Evolutionary conservation across 1,284 basidiomycete genomes (phyloP), one percentile per base, ranked within the genome.

Genomic region (Cryptococcus sp.): DNA sequence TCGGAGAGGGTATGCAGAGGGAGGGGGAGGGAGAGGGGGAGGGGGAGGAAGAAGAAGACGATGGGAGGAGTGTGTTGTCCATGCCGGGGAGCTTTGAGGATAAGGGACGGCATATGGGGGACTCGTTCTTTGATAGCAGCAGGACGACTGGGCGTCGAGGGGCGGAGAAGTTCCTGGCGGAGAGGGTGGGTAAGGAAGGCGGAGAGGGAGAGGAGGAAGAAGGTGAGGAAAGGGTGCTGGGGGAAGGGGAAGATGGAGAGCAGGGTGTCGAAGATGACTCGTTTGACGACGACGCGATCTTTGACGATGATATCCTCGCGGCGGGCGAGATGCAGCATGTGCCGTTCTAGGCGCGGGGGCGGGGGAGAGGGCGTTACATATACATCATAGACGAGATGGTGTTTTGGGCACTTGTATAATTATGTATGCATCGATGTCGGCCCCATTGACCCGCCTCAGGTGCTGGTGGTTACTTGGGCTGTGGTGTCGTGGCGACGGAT

Each of bases 311-410:
- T 71, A 77, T 91, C 57, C 77, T 88, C 46, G 88, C 87, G 42
- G 83, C 87, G 13, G 88, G 86, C 16, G 88, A 90, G 80, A 91
- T 91, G 89, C 83, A 84, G 78, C 86, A 86, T 68, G 87, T 90
- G 23, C 87, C 88, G 21, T 91, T 88, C 75, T 76, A 64, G 50
- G 21, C 20, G 46, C 38, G 39, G 20, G 42, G 6, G 20, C 28
- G 40, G 20, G 40, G 16, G 11, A 42, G 8, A 15, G 16, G 16
- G 40, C 7, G 16, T 18, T 37, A 37, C 13, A 37, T 37, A 24
- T 28, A 35, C 16, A 43, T 23, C 28, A 13, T 42, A 36, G 24
- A 39, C 15, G 8, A 36, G 15, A 33, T 7, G 36, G 13, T 18
- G 37, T 36, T 4, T 36, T 35, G 47, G 21, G 21, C 16, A 11